phyloP scores from a whole-genome alignment of 768 basidiomycete genomes.

The Phaffia tasmanica region DNA sequence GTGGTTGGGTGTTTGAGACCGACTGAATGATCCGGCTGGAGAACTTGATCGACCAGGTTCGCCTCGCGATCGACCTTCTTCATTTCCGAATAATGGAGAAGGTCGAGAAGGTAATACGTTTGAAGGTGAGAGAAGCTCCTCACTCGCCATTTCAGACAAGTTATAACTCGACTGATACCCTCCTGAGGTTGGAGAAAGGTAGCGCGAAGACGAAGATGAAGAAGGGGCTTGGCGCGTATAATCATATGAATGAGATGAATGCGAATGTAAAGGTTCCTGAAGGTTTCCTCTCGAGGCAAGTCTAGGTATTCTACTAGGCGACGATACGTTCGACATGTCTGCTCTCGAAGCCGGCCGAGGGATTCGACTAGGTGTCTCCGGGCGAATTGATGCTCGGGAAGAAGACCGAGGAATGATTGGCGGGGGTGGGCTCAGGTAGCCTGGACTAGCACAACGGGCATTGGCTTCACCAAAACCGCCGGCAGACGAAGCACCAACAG shows the following conservation, averaged over 20 bases:
- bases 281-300: constrained; percentile 56
- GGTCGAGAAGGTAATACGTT: background rate
- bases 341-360: constrained; percentile 52
- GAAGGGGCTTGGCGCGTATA: background rate
- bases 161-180: no score
- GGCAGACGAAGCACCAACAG: background rate
- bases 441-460: background rate
- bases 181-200: background rate
- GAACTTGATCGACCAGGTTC: background rate
- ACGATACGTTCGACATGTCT: constrained; percentile 44
- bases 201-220: background rate
- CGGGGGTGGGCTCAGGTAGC: background rate
- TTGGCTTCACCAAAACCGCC: background rate
- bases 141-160: background rate
- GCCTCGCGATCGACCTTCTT: no score
- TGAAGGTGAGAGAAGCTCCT: background rate
- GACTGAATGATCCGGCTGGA: background rate
- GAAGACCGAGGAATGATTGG: background rate
- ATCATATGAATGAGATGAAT: background rate
- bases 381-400: constrained; percentile 48
- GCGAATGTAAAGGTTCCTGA: constrained; percentile 36
- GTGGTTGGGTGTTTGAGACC: constrained; percentile 5
- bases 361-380: constrained; percentile 70
- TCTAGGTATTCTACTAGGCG: constrained; percentile 46
- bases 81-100: background rate